phyloP scores from a whole-genome alignment of 2,329 filamentous ascomycete species.

The Colletotrichum chrysophilum region DNA sequence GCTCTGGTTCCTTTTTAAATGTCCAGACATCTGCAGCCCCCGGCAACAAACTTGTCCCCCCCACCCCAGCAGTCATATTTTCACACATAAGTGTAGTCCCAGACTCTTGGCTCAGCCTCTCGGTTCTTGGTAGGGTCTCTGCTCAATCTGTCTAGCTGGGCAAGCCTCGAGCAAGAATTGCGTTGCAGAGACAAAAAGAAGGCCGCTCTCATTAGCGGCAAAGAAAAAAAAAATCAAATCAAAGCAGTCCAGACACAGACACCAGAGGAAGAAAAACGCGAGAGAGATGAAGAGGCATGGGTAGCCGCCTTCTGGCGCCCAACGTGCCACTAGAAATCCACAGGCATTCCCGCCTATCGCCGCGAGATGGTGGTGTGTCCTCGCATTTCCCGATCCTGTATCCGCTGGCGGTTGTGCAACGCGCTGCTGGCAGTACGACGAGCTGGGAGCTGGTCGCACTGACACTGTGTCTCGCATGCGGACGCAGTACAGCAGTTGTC shows the following conservation, averaged over 20 bases:
- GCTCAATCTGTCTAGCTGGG: background rate
- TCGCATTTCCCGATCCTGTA: conserved; percentile 44
- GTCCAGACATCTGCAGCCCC: background rate
- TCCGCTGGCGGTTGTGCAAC: conserved; percentile 47
- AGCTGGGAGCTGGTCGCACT: conserved; percentile 29
- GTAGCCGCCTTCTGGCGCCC: conserved; percentile 37
- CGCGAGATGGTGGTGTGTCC: conserved; percentile 36
- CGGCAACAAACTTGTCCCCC: background rate
- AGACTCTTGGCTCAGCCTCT: background rate
- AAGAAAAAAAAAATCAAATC: background rate
- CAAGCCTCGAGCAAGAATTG: background rate
- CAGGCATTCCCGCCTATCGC: conserved; percentile 35
- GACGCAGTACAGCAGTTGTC: conserved; percentile 40
- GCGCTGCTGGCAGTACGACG: conserved; percentile 51
- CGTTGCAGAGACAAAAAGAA: background rate
- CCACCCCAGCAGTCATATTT: background rate
- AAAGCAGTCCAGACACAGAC: background rate
- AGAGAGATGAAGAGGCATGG: conserved; percentile 30
- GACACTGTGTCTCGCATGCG: conserved; percentile 36
- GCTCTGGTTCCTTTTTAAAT: conserved; percentile 12
- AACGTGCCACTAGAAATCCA: conserved; percentile 38
- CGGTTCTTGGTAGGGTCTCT: background rate
- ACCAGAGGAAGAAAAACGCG: background rate
- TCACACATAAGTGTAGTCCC: background rate
- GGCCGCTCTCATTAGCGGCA: background rate